Evolutionary conservation across 164 flowering plant species (phyloP), one percentile per base, ranked within the genome.

Genomic region (Hamamelis virginiana): DNA sequence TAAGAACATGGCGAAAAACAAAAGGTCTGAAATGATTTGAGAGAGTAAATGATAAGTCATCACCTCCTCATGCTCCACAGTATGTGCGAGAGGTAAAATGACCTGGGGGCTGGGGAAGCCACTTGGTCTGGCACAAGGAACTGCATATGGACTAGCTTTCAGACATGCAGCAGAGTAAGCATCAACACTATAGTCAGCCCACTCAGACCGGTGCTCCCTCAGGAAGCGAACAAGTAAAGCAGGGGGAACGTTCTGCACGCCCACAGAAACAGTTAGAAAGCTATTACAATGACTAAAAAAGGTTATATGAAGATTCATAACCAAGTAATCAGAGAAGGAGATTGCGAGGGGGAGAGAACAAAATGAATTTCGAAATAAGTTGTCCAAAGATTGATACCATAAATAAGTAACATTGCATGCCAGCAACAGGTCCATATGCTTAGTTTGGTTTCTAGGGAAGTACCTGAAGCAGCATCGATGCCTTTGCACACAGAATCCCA

Each of bases 391-490:
- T 33, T 6, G 12, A 27, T 51, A 51, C 21, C 8, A 18, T 4
- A 18, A 1, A 9, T 3, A 51, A 18, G 22, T 5, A 51, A 33
- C 6, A 33, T 33, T 33, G 2, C 55, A 18, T n/a, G n/a, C n/a
- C 21, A 15, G 8, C 6, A 8, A 51, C 18, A 4, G n/a, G 21
- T 51, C 38, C 28, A 57, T 18, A 57, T 14, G 23, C 38, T 21
- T 16, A 33, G 38, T 22, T 56, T 27, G 62, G 26, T 5, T 43
- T 18, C n/a, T n/a, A n/a, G n/a, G n/a, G n/a, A n/a, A n/a, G 14
- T 55, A 91, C 97, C 87, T 88, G 91, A 6, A 91, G 76, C 59
- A 91, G 80, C 97, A 91, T 91, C 10, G 97, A 91, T 28, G 95
- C 93, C 56, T 87, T 87, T 14, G 97, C 97, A 75, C 97, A 91